These are phyloP conservation scores for Tuber microsphaerosporum DNA, from an alignment of 495 filamentous ascomycete species.

Conservation along the genomic window DNA sequence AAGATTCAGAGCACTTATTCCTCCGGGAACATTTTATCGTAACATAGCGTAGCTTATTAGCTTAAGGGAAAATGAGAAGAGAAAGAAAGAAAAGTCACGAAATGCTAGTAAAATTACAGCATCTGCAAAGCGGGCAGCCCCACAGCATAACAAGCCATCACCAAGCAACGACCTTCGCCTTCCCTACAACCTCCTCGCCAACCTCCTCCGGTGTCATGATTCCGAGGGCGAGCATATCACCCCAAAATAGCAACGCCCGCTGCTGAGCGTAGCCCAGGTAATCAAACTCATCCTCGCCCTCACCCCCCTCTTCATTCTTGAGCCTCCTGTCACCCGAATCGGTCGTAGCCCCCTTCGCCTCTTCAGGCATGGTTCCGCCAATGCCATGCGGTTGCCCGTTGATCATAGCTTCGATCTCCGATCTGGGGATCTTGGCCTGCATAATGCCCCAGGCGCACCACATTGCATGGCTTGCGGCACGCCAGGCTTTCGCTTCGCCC, in stretches of 20 bases:
- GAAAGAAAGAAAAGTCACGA: not conserved
- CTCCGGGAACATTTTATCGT: not conserved
- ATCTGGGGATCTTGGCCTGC: slow-evolving; percentile 63
- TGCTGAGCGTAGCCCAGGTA: slow-evolving; percentile 88
- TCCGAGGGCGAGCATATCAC: slow-evolving; percentile 69
- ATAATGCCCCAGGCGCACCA: slow-evolving; percentile 97
- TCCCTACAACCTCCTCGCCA: slow-evolving; percentile 49
- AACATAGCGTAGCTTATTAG: not conserved
- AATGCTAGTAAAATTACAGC: not conserved
- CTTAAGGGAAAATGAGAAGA: not conserved
- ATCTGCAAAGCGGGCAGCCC: not conserved
- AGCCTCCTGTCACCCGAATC: slow-evolving; percentile 7
- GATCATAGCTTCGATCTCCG: slow-evolving; percentile 5
- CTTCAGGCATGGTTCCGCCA: slow-evolving; percentile 4
- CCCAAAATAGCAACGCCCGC: slow-evolving; percentile 85
- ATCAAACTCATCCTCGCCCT: slow-evolving; percentile 69
- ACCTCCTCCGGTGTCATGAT: slow-evolving; percentile 61
- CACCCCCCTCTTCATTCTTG: slow-evolving; percentile 35
- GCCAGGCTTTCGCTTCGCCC: slow-evolving; percentile 75
- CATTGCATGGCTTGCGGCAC: slow-evolving; percentile 73
- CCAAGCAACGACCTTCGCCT: slow-evolving; percentile 21
- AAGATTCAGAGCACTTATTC: not conserved
- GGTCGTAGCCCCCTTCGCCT: slow-evolving; percentile 8
- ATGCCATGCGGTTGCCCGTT: slow-evolving; percentile 1
- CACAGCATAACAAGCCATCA: slow-evolving; percentile 1